phyloP scores from a whole-genome alignment of 805 yeast genomes.

The Priceomyces castillae region DNA sequence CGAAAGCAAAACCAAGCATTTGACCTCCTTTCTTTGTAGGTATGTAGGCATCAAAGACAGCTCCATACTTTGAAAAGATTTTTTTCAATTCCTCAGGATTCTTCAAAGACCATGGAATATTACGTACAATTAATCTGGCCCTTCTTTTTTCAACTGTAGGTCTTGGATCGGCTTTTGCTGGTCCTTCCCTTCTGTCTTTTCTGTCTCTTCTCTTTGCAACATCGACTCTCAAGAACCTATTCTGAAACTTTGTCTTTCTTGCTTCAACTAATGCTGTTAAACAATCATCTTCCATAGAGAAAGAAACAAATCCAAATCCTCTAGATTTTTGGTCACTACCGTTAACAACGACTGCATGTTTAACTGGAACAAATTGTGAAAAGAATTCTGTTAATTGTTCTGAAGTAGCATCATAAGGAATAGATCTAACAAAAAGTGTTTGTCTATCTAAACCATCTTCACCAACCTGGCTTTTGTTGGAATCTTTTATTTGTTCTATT shows the following conservation, averaged over 20 bases:
- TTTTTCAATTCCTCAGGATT: conserved; percentile 69
- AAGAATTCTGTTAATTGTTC: conserved; percentile 82
- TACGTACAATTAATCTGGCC: conserved; percentile 84
- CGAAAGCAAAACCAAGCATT: conserved; percentile 94
- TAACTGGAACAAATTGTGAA: conserved; percentile 90
- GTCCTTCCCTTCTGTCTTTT: conserved; percentile 26
- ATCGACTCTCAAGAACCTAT: conserved; percentile 70
- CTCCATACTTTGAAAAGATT: conserved; percentile 73
- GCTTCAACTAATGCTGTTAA: conserved; percentile 66
- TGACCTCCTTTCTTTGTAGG: conserved; percentile 86
- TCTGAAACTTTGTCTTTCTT: conserved; percentile 63
- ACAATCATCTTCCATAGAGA: conserved; percentile 82
- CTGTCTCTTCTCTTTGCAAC: conserved; percentile 92
- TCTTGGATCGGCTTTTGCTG: conserved; percentile 8
- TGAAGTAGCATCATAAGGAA: conserved; percentile 77
- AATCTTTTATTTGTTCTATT: conserved; percentile 4
- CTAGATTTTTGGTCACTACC: conserved; percentile 75
- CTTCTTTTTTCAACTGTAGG: conserved; percentile 63
- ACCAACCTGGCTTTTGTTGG: background rate
- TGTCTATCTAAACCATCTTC: conserved; percentile 47
- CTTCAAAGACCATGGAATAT: conserved; percentile 94
- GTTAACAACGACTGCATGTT: conserved; percentile 88
- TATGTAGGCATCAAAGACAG: conserved; percentile 82
- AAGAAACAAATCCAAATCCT: conserved; percentile 96
- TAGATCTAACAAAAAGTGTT: conserved; percentile 81